Conservation (phyloP, 2,329 filamentous ascomycete genomes). For the Polytolypa hystricis region DNA sequence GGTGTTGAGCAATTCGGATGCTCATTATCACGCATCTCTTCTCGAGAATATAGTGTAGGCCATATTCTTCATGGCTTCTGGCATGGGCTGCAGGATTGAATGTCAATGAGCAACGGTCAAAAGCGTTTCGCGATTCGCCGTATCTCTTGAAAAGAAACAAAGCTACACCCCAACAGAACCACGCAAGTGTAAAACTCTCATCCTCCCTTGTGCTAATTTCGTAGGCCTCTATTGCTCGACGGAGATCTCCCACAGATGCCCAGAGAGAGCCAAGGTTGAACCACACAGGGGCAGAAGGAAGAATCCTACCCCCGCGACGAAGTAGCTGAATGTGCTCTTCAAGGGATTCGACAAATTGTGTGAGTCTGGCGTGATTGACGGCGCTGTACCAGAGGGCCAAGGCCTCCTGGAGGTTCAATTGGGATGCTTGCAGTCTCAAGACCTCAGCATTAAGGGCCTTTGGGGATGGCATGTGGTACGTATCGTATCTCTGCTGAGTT, state of each 20-base stretch:
- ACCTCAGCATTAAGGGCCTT: slow-evolving; percentile 2
- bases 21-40: slow-evolving; percentile 8
- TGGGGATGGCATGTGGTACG: slow-evolving; percentile 2
- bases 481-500: background rate
- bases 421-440: background rate
- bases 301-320: background rate
- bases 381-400: slow-evolving; percentile 2
- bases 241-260: slow-evolving; percentile 2
- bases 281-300: slow-evolving; percentile 2
- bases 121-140: background rate
- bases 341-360: slow-evolving; percentile 5
- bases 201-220: slow-evolving; percentile 5
- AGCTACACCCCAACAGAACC: slow-evolving; percentile 5
- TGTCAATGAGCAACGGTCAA: slow-evolving; percentile 2
- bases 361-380: slow-evolving; percentile 2
- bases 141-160: slow-evolving; percentile 2
- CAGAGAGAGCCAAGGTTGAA: slow-evolving; percentile 8
- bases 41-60: slow-evolving; percentile 9
- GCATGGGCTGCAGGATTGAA: background rate
- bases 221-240: slow-evolving; percentile 5
- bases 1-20: background rate
- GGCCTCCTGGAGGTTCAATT: slow-evolving; percentile 4
- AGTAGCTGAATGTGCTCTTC: slow-evolving; percentile 5
- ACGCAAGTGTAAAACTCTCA: slow-evolving; percentile 1
- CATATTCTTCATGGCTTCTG: slow-evolving; percentile 2